Conservation (phyloP, 2,329 filamentous ascomycete genomes). For the Epichloe gansuensis region DNA sequence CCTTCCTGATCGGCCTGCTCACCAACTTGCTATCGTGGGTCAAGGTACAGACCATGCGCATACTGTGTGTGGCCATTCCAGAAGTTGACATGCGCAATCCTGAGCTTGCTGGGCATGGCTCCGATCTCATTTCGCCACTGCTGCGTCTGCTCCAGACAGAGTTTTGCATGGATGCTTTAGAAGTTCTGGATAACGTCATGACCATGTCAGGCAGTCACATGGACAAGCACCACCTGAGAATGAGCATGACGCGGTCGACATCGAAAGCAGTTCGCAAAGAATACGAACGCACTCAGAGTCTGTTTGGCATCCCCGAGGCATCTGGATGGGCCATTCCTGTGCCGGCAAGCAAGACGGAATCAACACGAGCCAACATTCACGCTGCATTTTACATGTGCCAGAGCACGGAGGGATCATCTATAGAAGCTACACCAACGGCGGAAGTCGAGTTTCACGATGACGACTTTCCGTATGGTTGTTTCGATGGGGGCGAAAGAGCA, state of each 20-base stretch:
- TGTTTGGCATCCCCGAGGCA: slow-evolving; percentile 93
- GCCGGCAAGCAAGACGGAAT: slow-evolving; percentile 76
- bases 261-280: slow-evolving; percentile 82
- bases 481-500: slow-evolving; percentile 57
- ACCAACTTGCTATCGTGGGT: slow-evolving; percentile 85
- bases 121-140: slow-evolving; percentile 87
- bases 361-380: slow-evolving; percentile 84
- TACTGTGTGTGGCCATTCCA: slow-evolving; percentile 73
- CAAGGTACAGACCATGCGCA: slow-evolving; percentile 83
- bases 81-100: slow-evolving; percentile 87
- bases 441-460: slow-evolving; percentile 90
- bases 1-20: slow-evolving; percentile 80
- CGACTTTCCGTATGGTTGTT: slow-evolving; percentile 73
- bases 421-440: slow-evolving; percentile 56
- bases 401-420: slow-evolving; percentile 43
- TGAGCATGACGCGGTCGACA: slow-evolving; percentile 92
- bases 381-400: slow-evolving; percentile 92
- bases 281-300: slow-evolving; percentile 82
- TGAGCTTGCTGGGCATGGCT: slow-evolving; percentile 80
- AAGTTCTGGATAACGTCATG: slow-evolving; percentile 90
- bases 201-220: slow-evolving; percentile 83
- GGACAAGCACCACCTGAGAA: slow-evolving; percentile 86
- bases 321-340: slow-evolving; percentile 94
- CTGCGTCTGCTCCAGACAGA: slow-evolving; percentile 83
- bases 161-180: slow-evolving; percentile 81